Base-by-base conservation (phyloP, 2,329 filamentous ascomycete genomes). In the Phyllosticta citriasiana region DNA sequence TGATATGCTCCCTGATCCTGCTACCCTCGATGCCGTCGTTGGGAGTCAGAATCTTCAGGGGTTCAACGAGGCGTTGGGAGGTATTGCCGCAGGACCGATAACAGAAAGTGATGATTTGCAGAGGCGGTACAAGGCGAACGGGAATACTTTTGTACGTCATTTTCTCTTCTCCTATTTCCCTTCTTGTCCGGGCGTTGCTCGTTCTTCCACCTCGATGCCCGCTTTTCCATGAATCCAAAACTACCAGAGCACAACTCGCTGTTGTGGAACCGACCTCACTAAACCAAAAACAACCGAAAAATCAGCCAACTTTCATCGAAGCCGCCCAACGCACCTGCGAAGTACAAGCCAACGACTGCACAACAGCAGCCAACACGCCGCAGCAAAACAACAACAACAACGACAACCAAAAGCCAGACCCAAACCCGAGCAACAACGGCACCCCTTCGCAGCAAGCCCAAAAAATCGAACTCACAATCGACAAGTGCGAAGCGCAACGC, bases 31-130 rank as follows among this genome's bases (percentile, higher is more conserved):
- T 33, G 55, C 35, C 52, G 19, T 40, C 33, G 22, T 47, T 57
- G 52, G 35, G 3, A 47, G 14, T n/a, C 3, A 52, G n/a, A 35
- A 58, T 10, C 9, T 60, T 56, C 58, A 68, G 63, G 55, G 64
- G 16, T 74, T 73, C 65, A 73, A 69, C 19, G 75, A 71, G 19
- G 75, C 77, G 62, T 70, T 84, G 63, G 80, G 76, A 57, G 80
- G 80, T 53, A 73, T 78, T 60, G 72, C 75, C 16, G 78, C 80
- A 7, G 80, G 81, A 22, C 76, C 84, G 35, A 63, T 68, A 14
- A 70, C 65, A 50, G 62, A 79, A 65, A 75, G 77, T 6, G 77
- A 78, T 53, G 71, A 80, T 19, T 10, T 22, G 0, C 57, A 60
- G 53, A 19, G 57, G 26, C 14, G 56, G 25, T 63, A 53, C 12